phyloP scores from a whole-genome alignment of 345 rosid genomes.

The Diplotaxis tenuifolia region DNA sequence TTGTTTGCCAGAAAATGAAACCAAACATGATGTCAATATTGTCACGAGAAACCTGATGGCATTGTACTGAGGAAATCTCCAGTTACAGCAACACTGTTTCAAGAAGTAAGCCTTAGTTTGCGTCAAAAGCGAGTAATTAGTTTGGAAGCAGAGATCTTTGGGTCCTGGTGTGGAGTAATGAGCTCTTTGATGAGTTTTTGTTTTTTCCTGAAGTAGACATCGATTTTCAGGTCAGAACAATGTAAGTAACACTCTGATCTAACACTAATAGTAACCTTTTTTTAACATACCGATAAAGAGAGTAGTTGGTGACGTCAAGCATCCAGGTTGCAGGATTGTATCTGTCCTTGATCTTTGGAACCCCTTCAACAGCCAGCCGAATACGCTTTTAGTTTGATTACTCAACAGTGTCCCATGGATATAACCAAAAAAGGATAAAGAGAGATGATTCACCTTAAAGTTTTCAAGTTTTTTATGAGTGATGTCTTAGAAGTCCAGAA shows the following conservation, averaged over 20 bases:
- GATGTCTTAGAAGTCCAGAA: too few species aligned
- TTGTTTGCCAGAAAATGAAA: slow-evolving; percentile 67
- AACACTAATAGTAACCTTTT: neutral
- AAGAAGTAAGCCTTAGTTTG: neutral
- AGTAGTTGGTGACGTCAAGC: slow-evolving; percentile 73
- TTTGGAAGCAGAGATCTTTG: neutral
- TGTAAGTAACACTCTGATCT: neutral
- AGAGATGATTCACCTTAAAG: too few species aligned
- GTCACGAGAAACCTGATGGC: slow-evolving; percentile 48
- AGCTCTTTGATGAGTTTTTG: slow-evolving; percentile 58
- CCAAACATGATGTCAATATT: slow-evolving; percentile 54
- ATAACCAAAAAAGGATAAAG: too few species aligned
- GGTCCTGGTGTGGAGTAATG: slow-evolving; percentile 25
- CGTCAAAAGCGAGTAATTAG: neutral
- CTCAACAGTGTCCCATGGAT: too few species aligned
- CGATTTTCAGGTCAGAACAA: neutral
- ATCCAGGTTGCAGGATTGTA: slow-evolving; percentile 93
- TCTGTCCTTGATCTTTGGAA: slow-evolving; percentile 62
- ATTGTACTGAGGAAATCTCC: neutral
- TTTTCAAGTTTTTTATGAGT: too few species aligned
- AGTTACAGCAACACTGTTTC: neutral
- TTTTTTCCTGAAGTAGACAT: slow-evolving; percentile 49
- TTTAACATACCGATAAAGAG: slow-evolving; percentile 56
- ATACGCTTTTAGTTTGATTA: too few species aligned
- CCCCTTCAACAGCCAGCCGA: slow-evolving; percentile 54